Base-by-base conservation (phyloP, 768 basidiomycete genomes). In the Ramaria rubella region DNA sequence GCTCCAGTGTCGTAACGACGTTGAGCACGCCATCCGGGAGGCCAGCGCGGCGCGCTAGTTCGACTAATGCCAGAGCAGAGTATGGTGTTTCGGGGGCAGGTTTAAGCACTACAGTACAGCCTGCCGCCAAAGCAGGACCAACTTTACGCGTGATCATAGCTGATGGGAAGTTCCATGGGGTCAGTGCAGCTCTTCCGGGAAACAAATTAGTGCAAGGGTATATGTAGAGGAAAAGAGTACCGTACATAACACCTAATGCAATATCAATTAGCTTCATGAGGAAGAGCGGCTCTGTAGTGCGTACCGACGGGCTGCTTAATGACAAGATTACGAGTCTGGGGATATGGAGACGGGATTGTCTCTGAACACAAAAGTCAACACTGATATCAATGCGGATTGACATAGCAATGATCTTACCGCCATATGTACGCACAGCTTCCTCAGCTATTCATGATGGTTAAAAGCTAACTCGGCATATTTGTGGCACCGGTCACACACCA, bases 101-200 rank as follows among this genome's bases (percentile, higher is more conserved):
- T 64, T 98, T 98, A 69, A 97, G 85, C 46, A 99, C 94, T 0
- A 85, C 79, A 0, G 95, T 96, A 68, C 95, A 97, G n/a, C 96
- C 96, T 15, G 93, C 93, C 1, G 94, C 95, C 15, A 98, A 79
- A 23, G 90, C 92, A 27, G 91, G 82, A 26, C 83, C 90, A 15
- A 93, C 73, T 69, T 94, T 94, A n/a, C 92, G 85, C 1, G 88
- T 87, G 21, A 92, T 88, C 91, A 94, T 94, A 0, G 92, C 90
- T 24, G 88, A 91, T 2, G 94, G 94, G 74, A 96, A 97, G 70
- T 96, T 94, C 90, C 89, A 90, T 33, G 88, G 88, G 1, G 88
- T 90, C 40, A 90, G 61, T 60, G 91, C 88, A 5, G 86, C 85
- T 8, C 89, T 91, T 61, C 27, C 38, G 8, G 30, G 21, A 17